Base-by-base conservation (phyloP, 2,329 filamentous ascomycete species). In the Calonectria pseudoreteaudii region DNA sequence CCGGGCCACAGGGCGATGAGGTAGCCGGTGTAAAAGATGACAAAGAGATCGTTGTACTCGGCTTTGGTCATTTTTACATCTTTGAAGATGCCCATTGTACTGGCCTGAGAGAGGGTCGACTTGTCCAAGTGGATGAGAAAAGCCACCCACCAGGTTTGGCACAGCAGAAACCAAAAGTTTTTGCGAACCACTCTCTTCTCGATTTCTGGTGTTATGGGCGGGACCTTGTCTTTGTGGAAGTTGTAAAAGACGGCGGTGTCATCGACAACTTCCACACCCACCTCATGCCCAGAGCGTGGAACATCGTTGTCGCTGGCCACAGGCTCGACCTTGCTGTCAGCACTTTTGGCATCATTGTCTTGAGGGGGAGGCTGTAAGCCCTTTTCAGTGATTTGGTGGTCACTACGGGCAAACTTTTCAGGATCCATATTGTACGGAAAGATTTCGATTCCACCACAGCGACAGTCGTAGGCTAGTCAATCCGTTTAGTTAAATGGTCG, bases 41-140 rank as follows among this genome's bases (percentile, higher is more conserved):
- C 50, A 28, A 53, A 53, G 16, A 53, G 10, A 10, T 53, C 28
- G 11, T 53, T 53, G 28, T 31, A 53, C 30, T 53, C 28, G 50
- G 14, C 7, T 11, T 53, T 53, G 4, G 50, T 31, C 50, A 53
- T 53, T 4, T 53, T 53, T 14, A 71, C 62, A 9, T 71, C 69
- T 3, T 71, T 31, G 30, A 71, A 71, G 44, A 71, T 71, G 1
- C 69, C 69, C 62, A 71, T 71, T n/a, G 69, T 71, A 36, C 69
- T 71, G 11, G 69, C 69, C 36, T 71, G 69, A 11, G 62, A 67
- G 20, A 71, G 62, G 2, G 69, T 71, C 28, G 69, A 71, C 49
- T 71, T 71, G 69, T 71, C 69, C 9, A 71, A 34, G 62, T 71
- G 69, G 34, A 71, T 71, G 28, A 71, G 69, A n/a, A 71, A 71